Base-by-base conservation (phyloP, 2,329 filamentous ascomycete genomes). In the Nemania abortiva region DNA sequence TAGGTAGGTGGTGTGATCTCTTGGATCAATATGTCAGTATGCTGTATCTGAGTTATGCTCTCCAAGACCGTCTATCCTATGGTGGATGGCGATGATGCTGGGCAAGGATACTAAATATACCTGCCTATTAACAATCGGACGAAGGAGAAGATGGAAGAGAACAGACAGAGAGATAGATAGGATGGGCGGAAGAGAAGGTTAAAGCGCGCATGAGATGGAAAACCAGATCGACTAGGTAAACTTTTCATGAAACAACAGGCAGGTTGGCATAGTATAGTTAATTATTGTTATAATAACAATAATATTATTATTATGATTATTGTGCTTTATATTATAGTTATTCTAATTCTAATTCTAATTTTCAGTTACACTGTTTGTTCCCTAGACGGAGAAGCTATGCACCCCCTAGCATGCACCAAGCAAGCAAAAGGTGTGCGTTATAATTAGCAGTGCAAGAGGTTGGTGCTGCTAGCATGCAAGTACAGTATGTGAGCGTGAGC, bases 241-340 rank as follows among this genome's bases (percentile, higher is more conserved):
- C 54, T 49, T 65, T 55, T 54, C 37, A 59, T 59, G 24, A 55
- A 66, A 55, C 63, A 57, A 57, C n/a, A 50, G 20, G 20, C n/a
- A 22, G 45, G 45, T 22, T 49, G 18, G 29, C 52, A 57, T 66
- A 52, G 53, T 57, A 29, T 62, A 45, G 45, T 20, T 54, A 47
- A 34, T 49, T 18, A 59, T 7, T 53, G 42, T 61, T 39, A 58
- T 56, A 56, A 13, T 60, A 42, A 53, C 49, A 39, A 50, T 60
- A 50, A 20, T 42, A 49, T 11, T 49, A 49, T 11, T 49, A 45
- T 49, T 49, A 49, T 6, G 49, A 50, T 60, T 60, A 34, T 47
- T 18, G 27, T 47, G 13, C 13, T 45, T 3, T 11, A 2, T 22
- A 49, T 22, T 15, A 42, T 42, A 42, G 13, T 42, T 15, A 42